Base-by-base conservation (phyloP, 106 monocot genomes). In the Agapanthus africanus region DNA sequence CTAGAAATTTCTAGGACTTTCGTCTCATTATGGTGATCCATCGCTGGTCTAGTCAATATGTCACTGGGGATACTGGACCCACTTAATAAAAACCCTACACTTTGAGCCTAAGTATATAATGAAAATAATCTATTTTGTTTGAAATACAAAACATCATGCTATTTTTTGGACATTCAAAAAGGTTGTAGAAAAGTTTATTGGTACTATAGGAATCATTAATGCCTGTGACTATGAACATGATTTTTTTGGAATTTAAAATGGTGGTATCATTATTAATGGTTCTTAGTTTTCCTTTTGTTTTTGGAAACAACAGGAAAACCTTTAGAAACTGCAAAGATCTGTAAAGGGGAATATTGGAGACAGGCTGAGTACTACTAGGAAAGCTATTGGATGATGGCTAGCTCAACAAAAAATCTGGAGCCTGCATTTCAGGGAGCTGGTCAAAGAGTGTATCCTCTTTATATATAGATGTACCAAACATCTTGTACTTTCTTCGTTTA, bases 401-500 rank as follows among this genome's bases (percentile, higher is more conserved):
- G 38, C 41, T 5, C 80, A 40, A 49, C 68, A 34, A 87, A 83
- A 70, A 72, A 72, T 69, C 66, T 83, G 60, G 86, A 86, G 74
- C 73, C 82, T 76, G 86, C 86, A 66, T 86, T 86, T 67, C 86
- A 77, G 73, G 86, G 82, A 65, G 82, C 71, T 67, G 82, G 82
- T 15, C 87, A 83, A 72, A 87, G 34, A 75, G 19, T 80, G 87
- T 87, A 87, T 83, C 82, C 83, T 87, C 46, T 52, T 6, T 40
- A 27, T 14, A 69, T 23, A 0, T 44, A 26, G 39, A 40, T 40
- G 6, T 54, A 25, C 37, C 3, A 9, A 34, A 32, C 11, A 51
- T 69, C n/a, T 37, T 40, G 66, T 21, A 59, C 1, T 21, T 49
- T 51, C 5, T n/a, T n/a, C n/a, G n/a, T n/a, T n/a, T n/a, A n/a